Evolutionary conservation across 2,329 filamentous ascomycete genomes (phyloP).

Genomic region (Hypoxylon sp.): DNA sequence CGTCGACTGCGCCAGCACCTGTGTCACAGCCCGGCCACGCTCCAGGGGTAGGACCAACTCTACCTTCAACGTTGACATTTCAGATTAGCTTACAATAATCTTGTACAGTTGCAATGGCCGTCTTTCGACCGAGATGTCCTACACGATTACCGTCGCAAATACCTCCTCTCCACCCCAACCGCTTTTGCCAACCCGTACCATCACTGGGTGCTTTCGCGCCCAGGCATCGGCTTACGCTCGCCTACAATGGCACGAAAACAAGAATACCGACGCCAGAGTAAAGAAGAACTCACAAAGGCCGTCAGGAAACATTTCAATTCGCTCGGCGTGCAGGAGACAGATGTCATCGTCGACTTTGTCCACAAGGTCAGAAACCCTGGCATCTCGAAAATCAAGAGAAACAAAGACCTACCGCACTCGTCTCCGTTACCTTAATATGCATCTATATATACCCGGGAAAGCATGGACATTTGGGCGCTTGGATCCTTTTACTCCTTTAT

Average conservation of each 20-base stretch:
- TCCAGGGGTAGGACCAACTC: conserved; percentile 49
- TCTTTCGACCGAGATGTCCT: conserved; percentile 77
- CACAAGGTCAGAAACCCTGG: conserved; percentile 77
- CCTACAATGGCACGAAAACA: conserved; percentile 81
- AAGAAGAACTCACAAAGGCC: conserved; percentile 78
- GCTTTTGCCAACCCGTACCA: conserved; percentile 77
- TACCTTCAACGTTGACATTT: conserved; percentile 25
- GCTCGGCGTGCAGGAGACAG: conserved; percentile 83
- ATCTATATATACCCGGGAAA: conserved; percentile 39
- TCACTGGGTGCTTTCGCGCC: conserved; percentile 72
- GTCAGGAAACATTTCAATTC: conserved; percentile 89
- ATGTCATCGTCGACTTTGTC: conserved; percentile 84
- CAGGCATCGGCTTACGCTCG: conserved; percentile 77
- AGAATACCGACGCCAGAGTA: conserved; percentile 75
- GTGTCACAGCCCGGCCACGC: conserved; percentile 46
- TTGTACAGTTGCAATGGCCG: conserved; percentile 72
- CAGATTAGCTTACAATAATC: conserved; percentile 33
- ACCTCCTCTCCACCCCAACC: conserved; percentile 78
- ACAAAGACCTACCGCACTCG: conserved; percentile 53
- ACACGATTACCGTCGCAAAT: conserved; percentile 81
- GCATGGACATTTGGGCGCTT: conserved; percentile 19
- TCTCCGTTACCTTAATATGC: conserved; percentile 53
- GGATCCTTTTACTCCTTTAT: conserved; percentile 26
- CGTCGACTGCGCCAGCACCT: conserved; percentile 39
- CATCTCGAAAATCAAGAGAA: conserved; percentile 55